Conservation (phyloP, 306 rosid species). For the Lagenaria siceraria region DNA sequence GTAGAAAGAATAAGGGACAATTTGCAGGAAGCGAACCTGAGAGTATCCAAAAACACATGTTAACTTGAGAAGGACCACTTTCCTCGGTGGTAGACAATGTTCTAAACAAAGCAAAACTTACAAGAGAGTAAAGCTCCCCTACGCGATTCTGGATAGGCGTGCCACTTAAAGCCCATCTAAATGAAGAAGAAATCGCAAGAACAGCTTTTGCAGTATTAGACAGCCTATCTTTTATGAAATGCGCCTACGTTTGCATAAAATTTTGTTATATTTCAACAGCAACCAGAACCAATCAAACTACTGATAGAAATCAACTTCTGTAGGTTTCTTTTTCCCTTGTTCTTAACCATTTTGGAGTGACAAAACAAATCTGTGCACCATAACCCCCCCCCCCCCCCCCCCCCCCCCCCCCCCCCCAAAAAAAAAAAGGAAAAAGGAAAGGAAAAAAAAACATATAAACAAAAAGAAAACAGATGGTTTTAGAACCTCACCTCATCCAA, state of each 20-base stretch:
- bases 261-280: neutral
- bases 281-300: neutral
- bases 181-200: slow-evolving; percentile 63
- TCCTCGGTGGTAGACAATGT: neutral
- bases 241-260: slow-evolving; percentile 40
- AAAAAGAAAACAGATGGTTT: neutral
- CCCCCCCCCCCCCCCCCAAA: too few species aligned
- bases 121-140: slow-evolving; percentile 83
- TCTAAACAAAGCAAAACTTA: slow-evolving; percentile 12
- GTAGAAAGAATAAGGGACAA: slow-evolving; percentile 69
- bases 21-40: slow-evolving; percentile 78
- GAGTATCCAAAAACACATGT: slow-evolving; percentile 7
- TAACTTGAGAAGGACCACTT: neutral
- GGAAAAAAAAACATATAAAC: neutral
- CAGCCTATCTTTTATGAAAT: slow-evolving; percentile 53
- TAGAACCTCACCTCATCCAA: slow-evolving; percentile 71
- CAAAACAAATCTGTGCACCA: neutral
- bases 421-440: too few species aligned
- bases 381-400: neutral
- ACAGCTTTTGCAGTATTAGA: slow-evolving; percentile 76
- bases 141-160: slow-evolving; percentile 88
- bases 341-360: neutral
- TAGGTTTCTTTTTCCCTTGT: neutral
- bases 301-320: neutral
- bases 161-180: slow-evolving; percentile 93